Evolutionary conservation across 2,329 filamentous ascomycete species (phyloP).

Genomic region (Colletotrichum australisinense): DNA sequence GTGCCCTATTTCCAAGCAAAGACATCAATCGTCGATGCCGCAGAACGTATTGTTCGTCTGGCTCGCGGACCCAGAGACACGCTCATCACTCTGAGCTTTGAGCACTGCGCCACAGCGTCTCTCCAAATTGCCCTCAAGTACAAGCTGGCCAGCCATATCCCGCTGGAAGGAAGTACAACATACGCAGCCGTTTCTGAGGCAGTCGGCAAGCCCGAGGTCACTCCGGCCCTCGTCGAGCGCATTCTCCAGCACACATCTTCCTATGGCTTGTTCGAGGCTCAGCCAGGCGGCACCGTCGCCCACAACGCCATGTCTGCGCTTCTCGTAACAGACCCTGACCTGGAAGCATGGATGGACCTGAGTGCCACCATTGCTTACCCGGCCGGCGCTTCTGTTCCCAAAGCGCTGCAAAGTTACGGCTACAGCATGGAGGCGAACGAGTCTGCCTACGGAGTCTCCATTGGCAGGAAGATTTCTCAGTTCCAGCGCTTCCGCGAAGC

Average conservation of each 20-base stretch:
- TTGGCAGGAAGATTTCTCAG: conserved; percentile 7
- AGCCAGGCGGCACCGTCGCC: neutral
- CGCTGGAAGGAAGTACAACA: neutral
- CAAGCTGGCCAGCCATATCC: conserved; percentile 4
- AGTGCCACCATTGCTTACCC: conserved; percentile 7
- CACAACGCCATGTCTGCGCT: conserved; percentile 8
- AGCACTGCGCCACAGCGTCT: conserved; percentile 10
- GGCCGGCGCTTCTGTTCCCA: neutral
- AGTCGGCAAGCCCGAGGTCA: neutral
- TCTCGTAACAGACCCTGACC: neutral
- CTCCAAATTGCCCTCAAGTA: conserved; percentile 7
- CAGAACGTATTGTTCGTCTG: neutral
- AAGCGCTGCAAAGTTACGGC: neutral
- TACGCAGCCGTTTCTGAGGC: neutral
- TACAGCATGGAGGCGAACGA: conserved; percentile 22
- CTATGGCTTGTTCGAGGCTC: conserved; percentile 1
- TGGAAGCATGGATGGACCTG: conserved; percentile 19
- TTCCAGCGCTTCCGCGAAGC: conserved; percentile 2
- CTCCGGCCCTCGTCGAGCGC: conserved; percentile 2
- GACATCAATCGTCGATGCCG: neutral
- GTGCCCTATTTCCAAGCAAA: neutral
- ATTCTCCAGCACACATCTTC: neutral
- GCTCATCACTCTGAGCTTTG: conserved; percentile 9
- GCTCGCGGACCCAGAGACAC: neutral
- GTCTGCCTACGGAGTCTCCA: conserved; percentile 5